Conservation (phyloP, 768 basidiomycete species). For the Amanita rimosa region DNA sequence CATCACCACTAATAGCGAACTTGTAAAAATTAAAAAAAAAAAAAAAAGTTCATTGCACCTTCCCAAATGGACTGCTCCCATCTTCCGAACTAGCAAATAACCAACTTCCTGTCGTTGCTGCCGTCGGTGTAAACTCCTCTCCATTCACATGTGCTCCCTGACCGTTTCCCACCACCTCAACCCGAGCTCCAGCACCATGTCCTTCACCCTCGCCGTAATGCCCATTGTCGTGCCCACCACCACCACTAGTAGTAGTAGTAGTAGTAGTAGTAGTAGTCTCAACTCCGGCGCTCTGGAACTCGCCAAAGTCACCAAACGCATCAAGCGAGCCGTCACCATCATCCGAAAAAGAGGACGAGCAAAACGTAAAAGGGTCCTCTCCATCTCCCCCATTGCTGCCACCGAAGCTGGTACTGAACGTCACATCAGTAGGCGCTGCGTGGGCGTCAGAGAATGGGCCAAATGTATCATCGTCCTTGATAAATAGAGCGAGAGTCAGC, state of each 20-base stretch:
- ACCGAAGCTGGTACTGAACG: constrained; percentile 7
- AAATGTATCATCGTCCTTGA: constrained; percentile 41
- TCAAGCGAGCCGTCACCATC: constrained; percentile 64
- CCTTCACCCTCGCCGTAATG: not conserved
- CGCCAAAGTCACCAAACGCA: constrained; percentile 71
- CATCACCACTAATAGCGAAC: no score
- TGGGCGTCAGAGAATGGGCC: constrained; percentile 72
- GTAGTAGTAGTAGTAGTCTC: no score
- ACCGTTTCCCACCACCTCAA: constrained; percentile 18
- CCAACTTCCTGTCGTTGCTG: constrained; percentile 41
- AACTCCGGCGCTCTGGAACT: constrained; percentile 47
- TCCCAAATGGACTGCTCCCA: not conserved
- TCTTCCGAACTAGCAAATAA: constrained; percentile 36
- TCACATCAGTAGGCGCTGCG: constrained; percentile 17
- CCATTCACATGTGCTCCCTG: constrained; percentile 24
- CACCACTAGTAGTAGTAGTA: no score
- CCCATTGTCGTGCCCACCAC: no score
- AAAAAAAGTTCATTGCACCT: no score
- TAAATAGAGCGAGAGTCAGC: no score
- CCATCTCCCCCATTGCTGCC: not conserved
- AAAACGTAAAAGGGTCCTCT: constrained; percentile 46
- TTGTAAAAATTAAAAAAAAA: no score
- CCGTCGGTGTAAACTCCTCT: constrained; percentile 52
- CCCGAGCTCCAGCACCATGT: not conserved
- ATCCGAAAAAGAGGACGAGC: constrained; percentile 47